Evolutionary conservation across 73 alveolate genomes (phyloP), one percentile per base, ranked within the genome.

Genomic region (Diophrys sp.): DNA sequence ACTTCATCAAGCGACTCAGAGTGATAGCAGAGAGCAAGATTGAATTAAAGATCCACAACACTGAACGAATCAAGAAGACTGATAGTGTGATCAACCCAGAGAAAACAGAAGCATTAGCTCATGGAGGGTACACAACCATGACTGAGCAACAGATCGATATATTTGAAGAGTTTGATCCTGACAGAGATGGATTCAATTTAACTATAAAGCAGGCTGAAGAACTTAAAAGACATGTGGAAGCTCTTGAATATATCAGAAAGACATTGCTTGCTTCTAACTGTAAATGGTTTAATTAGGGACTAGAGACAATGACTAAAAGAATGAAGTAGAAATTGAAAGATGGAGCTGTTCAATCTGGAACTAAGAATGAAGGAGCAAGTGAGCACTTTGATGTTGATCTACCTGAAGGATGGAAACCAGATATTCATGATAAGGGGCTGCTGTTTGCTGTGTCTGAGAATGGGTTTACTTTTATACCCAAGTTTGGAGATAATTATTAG

Each of bases 241-340:
- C 91, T 77, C 89, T 97, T 30, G 94, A 97, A 75, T 87, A 91
- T 67, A 87, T 97, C 23, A 91, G 99, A 82, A 97, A 94, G 76
- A 87, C 87, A 67, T 82, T 97, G 34, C 78, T 95, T 11, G 72
- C 92, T 2, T 87, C 87, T 62, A 91, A 91, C 80, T 74, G 84
- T 56, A 89, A 90, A 71, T 69, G 88, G 67, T 94, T 94, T 81
- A 95, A 94, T 71, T 75, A 74, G 70, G 95, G 90, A 74, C 53
- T 89, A 23, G 82, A 89, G 32, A 62, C 69, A 75, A 89, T 85
- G 71, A 78, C 74, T 33, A 88, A 80, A 72, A 67, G 53, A 72
- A 66, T 78, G 57, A 68, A 31, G n/a, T 55, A 68, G 24, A 68
- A 68, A 68, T 24, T 68, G 5, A 25, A 68, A 28, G 56, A 68